Evolutionary conservation across 805 yeast genomes (phyloP), one percentile per base, ranked within the genome.

Genomic region (Saccharomycopsis sp.): DNA sequence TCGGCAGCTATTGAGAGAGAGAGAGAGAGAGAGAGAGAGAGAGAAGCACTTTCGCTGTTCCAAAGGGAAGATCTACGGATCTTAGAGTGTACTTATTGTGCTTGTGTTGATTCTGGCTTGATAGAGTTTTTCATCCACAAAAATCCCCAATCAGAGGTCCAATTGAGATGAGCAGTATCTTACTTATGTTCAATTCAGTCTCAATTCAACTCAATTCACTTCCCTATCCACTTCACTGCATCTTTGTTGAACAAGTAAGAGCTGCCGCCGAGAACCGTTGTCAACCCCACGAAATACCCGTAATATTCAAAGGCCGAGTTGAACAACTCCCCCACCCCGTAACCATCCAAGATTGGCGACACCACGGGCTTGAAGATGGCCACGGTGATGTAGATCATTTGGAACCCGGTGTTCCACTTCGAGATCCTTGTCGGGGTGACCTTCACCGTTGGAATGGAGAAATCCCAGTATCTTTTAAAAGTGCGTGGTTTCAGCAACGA

Each of bases 401-500:
- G 99, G 46, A 92, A 69, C 1, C 79, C 85, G 0, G 99, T 92
- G 62, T 92, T 92, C 59, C 77, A 70, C 57, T 89, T 89, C 9
- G 95, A 86, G 18, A 94, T 75, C 29, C 68, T 63, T 4, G 94
- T 85, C 1, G 99, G 98, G 44, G 71, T 82, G 2, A 94, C 95
- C 43, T 83, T 85, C 1, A 86, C 95, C 18, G 87, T 79, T 3
- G 81, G 89, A 46, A 75, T 72, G 48, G 76, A 71, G 60, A 89
- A 71, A 58, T 92, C 94, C 70, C 86, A 78, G 57, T 68, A 86
- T 42, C 92, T 66, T 17, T 56, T 50, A 48, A 84, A 67, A 0
- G 95, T 83, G 52, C 72, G 77, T 13, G 95, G 95, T 1, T 74
- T 62, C 1, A 89, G 87, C 13, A 86, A 60, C 0, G 95, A 75